Conservation (phyloP, 768 basidiomycete species). For the Termitomyces sp. region DNA sequence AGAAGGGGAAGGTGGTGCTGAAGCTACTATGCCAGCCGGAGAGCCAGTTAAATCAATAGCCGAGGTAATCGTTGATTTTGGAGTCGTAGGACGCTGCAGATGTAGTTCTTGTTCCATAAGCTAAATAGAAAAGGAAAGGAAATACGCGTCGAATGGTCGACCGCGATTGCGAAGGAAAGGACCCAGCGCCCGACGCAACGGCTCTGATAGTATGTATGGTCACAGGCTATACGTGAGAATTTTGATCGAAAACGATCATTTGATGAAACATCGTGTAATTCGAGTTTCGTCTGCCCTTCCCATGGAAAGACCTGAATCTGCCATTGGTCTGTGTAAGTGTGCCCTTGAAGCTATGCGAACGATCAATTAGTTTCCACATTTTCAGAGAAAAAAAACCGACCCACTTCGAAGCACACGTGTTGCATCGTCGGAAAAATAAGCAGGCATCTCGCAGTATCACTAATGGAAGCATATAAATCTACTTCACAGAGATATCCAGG, state of each 20-base stretch:
- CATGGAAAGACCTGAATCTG: too few species aligned
- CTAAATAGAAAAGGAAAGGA: background rate
- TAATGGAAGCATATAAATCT: background rate
- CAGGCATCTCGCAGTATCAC: background rate
- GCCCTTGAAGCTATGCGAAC: too few species aligned
- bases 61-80: constrained; percentile 45
- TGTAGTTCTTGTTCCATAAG: constrained; percentile 30
- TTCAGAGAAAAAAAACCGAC: background rate
- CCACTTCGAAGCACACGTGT: background rate
- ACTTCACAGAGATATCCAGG: too few species aligned
- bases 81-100: constrained; percentile 25
- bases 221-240: constrained; percentile 9
- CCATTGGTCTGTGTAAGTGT: background rate
- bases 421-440: background rate
- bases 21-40: constrained; percentile 33
- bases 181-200: background rate
- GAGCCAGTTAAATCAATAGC: constrained; percentile 49
- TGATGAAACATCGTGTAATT: too few species aligned
- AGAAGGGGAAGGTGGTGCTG: constrained; percentile 50
- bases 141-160: constrained; percentile 11
- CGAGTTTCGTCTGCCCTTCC: too few species aligned
- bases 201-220: too few species aligned
- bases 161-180: constrained; percentile 1
- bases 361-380: too few species aligned
- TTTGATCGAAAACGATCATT: background rate